Evolutionary conservation across 2,329 filamentous ascomycete genomes (phyloP), one percentile per base, ranked within the genome.

Genomic region (Alternaria brassicicola): DNA sequence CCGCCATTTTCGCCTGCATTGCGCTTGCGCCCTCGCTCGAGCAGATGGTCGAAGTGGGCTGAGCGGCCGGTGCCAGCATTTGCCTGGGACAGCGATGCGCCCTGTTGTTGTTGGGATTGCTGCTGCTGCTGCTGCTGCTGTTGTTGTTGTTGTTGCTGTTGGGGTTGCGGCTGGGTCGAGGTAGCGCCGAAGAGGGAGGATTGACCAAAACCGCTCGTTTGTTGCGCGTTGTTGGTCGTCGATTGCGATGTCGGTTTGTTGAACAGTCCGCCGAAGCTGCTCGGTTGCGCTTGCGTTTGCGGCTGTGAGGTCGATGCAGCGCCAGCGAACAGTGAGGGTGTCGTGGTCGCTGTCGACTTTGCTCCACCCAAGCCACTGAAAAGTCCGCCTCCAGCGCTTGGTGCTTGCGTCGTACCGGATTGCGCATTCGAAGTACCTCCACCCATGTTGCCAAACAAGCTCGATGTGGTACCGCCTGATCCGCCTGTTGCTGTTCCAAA

Each of bases 1-100:
- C 78, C 78, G 15, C 85, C 86, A 57, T 87, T 84, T 64, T 89
- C 88, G 65, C 88, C 86, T 64, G 89, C 85, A 51, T 88, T 86
- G 62, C 92, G 88, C 76, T 88, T 89, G 72, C 84, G 86, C 33
- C 86, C 85, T 57, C 86, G 83, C 70, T 89, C 87, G 21, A 89
- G 76, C 33, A 89, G 73, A 63, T 86, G 86, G 66, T 88, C 87
- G 70, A 89, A 89, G 66, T 87, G 88, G 0, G 85, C 85, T 26
- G 86, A 84, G 65, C 85, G 82, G 15, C 66, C 65, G 23, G 66
- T 67, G 33, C 66, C 70, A 48, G 68, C 66, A 55, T 63, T 72
- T 57, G 76, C 69, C 62, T 78, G 74, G 9, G 71, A 63, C 45
- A 75, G 49, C 43, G 77, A 70, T 39, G 67, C 72, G 41, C 69